Evolutionary conservation across 805 yeast species (phyloP), one percentile per base, ranked within the genome.

Genomic region (Torulaspora delbrueckii): DNA sequence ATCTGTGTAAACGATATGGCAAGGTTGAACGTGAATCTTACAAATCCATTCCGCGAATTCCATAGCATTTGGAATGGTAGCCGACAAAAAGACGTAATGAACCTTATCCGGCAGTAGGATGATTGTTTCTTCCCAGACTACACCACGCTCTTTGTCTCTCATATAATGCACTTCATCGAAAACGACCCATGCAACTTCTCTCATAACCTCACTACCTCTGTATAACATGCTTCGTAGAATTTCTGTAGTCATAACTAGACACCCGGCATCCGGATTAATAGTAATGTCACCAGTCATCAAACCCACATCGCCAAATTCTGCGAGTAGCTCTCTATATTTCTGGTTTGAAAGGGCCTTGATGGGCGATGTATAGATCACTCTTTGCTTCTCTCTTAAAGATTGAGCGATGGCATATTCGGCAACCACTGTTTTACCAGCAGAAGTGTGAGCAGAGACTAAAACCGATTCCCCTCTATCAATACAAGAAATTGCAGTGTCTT

Each of bases 201-300:
- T 78, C 91, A 93, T 90, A 38, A 95, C 83, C 65, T 93, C 99
- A 10, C 97, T 87, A 52, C 99, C 99, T 65, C 98, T 77, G 65
- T 93, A 93, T 35, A 93, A 76, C 99, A 93, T 93, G 47, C 95
- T 84, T 61, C 99, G 73, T 59, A 93, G 74, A 83, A 93, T 95
- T 69, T 93, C 99, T 0, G 99, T 93, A 16, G 99, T 93, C 99
- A 93, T 93, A 41, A 93, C 97, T 54, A 93, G 73, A 73, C 99
- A 93, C 36, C 95, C 91, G 3, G 99, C 99, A 58, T 91, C 97
- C 3, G 98, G 98, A 59, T 93, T 93, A 54, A 93, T 93, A 22
- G 97, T 91, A 37, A 93, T 96, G 75, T 93, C 99, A 66, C 99
- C 99, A 9, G 99, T 93, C 95, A 93, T 93, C 50, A 93, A 76